A percentile compares a stretch with the other conserved stretches of the same genome.
Evolutionary conservation across 768 basidiomycete genomes (phyloP).

Genomic region (Dioszegia crocea): DNA sequence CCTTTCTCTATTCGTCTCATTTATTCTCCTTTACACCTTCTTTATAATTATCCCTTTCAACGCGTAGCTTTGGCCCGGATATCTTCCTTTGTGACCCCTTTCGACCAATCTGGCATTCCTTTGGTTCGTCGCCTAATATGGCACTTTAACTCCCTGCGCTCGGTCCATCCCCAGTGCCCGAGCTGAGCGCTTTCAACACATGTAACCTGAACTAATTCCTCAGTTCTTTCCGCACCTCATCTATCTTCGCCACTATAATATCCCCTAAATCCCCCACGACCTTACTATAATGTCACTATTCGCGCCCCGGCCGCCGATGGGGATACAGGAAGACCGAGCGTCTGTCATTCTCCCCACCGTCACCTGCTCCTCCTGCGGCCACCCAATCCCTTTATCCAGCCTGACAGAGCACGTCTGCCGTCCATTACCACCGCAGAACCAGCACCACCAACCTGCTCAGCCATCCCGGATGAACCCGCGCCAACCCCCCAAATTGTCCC

Average conservation of each 20-base stretch:
- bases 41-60: neutral
- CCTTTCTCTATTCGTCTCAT: neutral
- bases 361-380: conserved; percentile 75
- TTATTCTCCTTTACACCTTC: neutral
- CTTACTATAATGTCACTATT: conserved; percentile 30
- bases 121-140: too few species aligned
- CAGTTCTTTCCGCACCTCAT: too few species aligned
- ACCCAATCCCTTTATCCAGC: conserved; percentile 65
- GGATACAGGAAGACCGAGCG: conserved; percentile 52
- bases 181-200: too few species aligned
- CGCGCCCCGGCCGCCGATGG: conserved; percentile 16
- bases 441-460: conserved; percentile 4
- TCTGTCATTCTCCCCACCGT: conserved; percentile 75
- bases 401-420: conserved; percentile 74
- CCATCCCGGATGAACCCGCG: neutral
- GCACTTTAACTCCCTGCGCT: too few species aligned
- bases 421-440: conserved; percentile 6
- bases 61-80: neutral
- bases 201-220: too few species aligned
- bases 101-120: neutral
- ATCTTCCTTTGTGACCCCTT: neutral
- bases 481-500: conserved; percentile 15
- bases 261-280: neutral
- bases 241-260: neutral
- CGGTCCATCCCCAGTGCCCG: too few species aligned